A percentile compares a stretch with the other conserved stretches of the same genome.
Conservation (phyloP, 73 alveolate species). For the Uronychia binucleata region DNA sequence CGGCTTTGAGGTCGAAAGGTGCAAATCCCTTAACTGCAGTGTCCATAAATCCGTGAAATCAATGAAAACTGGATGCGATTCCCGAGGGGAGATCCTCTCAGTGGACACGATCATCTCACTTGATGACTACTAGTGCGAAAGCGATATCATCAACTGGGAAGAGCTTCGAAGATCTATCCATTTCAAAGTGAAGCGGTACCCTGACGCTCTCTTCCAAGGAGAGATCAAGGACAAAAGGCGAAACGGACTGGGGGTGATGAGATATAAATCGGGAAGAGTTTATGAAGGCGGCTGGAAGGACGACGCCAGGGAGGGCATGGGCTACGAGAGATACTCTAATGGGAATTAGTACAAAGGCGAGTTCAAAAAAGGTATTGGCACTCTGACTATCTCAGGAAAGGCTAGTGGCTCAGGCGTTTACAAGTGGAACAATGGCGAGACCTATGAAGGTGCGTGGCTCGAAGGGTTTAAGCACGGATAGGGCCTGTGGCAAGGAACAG, state of each 20-base stretch:
- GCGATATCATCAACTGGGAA: constrained; percentile 19
- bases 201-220: constrained; percentile 26
- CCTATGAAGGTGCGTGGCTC: constrained; percentile 61
- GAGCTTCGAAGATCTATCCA: not conserved
- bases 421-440: constrained; percentile 55
- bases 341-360: constrained; percentile 67
- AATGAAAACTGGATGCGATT: not conserved
- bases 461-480: constrained; percentile 32
- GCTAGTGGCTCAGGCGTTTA: constrained; percentile 72
- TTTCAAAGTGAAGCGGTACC: constrained; percentile 16
- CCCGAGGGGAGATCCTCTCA: not conserved
- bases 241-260: constrained; percentile 2
- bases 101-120: not conserved
- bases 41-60: not conserved
- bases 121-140: constrained; percentile 1
- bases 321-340: constrained; percentile 59
- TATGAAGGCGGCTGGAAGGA: constrained; percentile 46
- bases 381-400: constrained; percentile 24
- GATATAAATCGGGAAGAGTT: constrained; percentile 18
- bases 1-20: no score
- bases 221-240: not conserved
- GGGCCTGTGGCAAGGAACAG: constrained; percentile 23
- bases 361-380: constrained; percentile 19
- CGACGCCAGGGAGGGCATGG: constrained; percentile 61
- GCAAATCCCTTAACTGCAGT: no score